Evolutionary conservation across 495 filamentous ascomycete species (phyloP).

Genomic region (Aspergillus bertholletiae): DNA sequence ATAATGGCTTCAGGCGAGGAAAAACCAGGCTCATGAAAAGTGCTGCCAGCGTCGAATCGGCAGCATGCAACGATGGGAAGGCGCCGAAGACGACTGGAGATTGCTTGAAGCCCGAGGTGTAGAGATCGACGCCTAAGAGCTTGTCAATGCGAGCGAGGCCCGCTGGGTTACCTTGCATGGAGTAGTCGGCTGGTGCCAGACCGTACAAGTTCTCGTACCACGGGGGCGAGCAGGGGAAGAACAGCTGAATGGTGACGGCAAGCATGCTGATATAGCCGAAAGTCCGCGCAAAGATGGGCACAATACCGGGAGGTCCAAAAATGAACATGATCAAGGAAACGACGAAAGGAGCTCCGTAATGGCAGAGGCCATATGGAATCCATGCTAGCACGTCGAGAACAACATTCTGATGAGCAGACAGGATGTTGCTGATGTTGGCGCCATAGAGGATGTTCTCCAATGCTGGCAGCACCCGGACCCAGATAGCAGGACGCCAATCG

Average conservation of each 20-base stretch:
- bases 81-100: slow-evolving; percentile 92
- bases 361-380: slow-evolving; percentile 87
- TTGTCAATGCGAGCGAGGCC: slow-evolving; percentile 86
- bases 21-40: slow-evolving; percentile 93
- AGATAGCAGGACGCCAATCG: slow-evolving; percentile 84
- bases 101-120: slow-evolving; percentile 83
- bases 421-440: slow-evolving; percentile 90
- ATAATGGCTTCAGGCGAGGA: slow-evolving; percentile 69
- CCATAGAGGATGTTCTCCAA: slow-evolving; percentile 96
- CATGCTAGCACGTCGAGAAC: slow-evolving; percentile 84
- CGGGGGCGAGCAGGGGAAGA: slow-evolving; percentile 89
- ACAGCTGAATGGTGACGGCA: slow-evolving; percentile 79
- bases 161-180: slow-evolving; percentile 80
- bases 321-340: slow-evolving; percentile 75
- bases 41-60: slow-evolving; percentile 78
- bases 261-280: slow-evolving; percentile 91
- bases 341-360: slow-evolving; percentile 79
- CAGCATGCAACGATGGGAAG: slow-evolving; percentile 88
- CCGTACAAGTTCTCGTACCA: slow-evolving; percentile 95
- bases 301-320: slow-evolving; percentile 80
- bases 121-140: slow-evolving; percentile 84
- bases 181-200: slow-evolving; percentile 85
- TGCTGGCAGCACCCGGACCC: slow-evolving; percentile 91
- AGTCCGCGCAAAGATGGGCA: slow-evolving; percentile 76
- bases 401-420: slow-evolving; percentile 80